Conservation (phyloP, 2,329 filamentous ascomycete genomes). For the Aspergillus sp. region DNA sequence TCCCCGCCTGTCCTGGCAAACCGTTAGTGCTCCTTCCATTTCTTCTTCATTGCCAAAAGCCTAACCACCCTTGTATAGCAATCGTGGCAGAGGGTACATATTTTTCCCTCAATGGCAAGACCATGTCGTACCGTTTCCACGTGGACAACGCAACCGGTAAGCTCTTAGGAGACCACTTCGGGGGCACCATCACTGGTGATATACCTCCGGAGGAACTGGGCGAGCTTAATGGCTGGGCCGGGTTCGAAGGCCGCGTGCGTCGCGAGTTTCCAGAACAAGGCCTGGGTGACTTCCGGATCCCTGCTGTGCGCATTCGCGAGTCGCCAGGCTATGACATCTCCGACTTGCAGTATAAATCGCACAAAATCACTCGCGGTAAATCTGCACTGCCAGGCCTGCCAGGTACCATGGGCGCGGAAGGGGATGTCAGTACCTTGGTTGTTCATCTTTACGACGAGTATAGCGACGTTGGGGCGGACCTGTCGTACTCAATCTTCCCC, state of each 20-base stretch:
- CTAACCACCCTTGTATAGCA: too few species aligned
- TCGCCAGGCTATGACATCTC: slow-evolving; percentile 59
- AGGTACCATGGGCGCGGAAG: slow-evolving; percentile 57
- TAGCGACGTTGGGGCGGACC: slow-evolving; percentile 57
- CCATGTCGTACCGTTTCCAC: slow-evolving; percentile 64
- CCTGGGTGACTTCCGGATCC: slow-evolving; percentile 63
- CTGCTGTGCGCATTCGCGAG: slow-evolving; percentile 62
- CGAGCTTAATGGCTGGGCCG: slow-evolving; percentile 54
- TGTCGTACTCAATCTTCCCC: slow-evolving; percentile 65
- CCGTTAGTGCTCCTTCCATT: too few species aligned
- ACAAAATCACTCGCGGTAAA: slow-evolving; percentile 58
- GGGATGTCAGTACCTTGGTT: slow-evolving; percentile 59
- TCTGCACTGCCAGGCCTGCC: slow-evolving; percentile 58
- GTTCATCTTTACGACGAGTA: slow-evolving; percentile 60
- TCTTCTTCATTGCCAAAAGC: too few species aligned
- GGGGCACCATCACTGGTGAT: slow-evolving; percentile 55
- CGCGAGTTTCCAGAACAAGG: slow-evolving; percentile 66
- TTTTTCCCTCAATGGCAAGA: slow-evolving; percentile 58
- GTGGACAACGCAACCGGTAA: slow-evolving; percentile 58
- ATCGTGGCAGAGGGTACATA: slow-evolving; percentile 41
- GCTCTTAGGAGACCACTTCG: slow-evolving; percentile 62
- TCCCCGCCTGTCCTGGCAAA: too few species aligned
- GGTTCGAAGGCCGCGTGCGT: slow-evolving; percentile 52
- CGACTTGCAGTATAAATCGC: slow-evolving; percentile 58
- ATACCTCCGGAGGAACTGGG: slow-evolving; percentile 40